phyloP scores from a whole-genome alignment of 2,329 filamentous ascomycete species.

The Trichoderma endophyticum region DNA sequence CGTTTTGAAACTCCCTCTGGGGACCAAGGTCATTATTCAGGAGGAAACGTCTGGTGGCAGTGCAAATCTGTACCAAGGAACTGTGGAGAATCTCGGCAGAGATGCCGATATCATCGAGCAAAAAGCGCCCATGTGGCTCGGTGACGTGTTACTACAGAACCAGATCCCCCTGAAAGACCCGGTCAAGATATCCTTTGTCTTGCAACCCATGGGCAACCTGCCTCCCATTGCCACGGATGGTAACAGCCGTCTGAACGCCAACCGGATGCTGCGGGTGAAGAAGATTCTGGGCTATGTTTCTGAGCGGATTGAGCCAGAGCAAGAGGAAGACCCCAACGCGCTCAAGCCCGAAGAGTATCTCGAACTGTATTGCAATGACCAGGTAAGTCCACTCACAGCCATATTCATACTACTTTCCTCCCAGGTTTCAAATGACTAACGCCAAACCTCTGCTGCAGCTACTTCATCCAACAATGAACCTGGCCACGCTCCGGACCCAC shows the following conservation, averaged over 20 bases:
- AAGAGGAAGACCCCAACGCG: constrained; percentile 56
- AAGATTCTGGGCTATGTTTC: constrained; percentile 92
- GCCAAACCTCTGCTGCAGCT: constrained; percentile 40
- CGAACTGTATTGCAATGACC: constrained; percentile 90
- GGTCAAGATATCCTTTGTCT: constrained; percentile 90
- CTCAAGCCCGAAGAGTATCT: constrained; percentile 88
- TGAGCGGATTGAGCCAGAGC: constrained; percentile 79
- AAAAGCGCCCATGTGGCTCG: constrained; percentile 86
- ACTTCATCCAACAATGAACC: constrained; percentile 78
- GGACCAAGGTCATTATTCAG: constrained; percentile 65
- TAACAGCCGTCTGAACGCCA: constrained; percentile 90
- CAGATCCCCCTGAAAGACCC: constrained; percentile 82
- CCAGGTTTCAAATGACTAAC: background rate
- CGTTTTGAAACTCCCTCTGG: constrained; percentile 66
- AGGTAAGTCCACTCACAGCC: constrained; percentile 54
- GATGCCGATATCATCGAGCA: constrained; percentile 84
- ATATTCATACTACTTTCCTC: background rate
- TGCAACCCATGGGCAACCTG: constrained; percentile 74
- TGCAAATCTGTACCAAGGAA: constrained; percentile 88
- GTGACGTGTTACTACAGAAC: constrained; percentile 82
- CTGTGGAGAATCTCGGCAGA: constrained; percentile 70
- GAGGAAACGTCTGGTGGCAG: constrained; percentile 65
- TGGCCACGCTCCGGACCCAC: constrained; percentile 88
- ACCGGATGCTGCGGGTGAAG: constrained; percentile 91
- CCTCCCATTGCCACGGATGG: constrained; percentile 74